Conservation (phyloP, 441 rosid species). For the Eugenia klotzschiana region DNA sequence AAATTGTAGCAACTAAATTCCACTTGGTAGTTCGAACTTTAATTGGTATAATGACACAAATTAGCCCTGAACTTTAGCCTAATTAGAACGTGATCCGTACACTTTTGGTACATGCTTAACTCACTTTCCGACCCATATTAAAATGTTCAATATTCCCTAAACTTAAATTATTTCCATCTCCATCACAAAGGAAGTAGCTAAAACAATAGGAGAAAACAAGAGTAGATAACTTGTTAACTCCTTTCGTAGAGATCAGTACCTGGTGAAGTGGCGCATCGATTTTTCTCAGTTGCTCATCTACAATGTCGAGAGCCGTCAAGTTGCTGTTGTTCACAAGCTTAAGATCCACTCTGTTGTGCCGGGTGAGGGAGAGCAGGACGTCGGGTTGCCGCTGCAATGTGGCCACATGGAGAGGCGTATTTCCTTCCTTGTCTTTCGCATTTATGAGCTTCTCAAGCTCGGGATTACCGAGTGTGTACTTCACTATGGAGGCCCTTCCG, state of each 20-base stretch:
- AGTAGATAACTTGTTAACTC: background rate
- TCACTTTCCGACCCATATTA: no score
- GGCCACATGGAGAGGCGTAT: background rate
- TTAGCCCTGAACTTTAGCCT: no score
- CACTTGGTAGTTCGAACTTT: background rate
- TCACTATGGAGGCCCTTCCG: background rate
- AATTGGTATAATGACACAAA: no score
- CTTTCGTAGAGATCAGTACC: background rate
- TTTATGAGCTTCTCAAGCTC: background rate
- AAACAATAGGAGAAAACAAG: background rate
- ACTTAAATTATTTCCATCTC: background rate
- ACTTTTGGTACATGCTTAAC: no score
- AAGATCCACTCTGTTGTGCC: background rate
- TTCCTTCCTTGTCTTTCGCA: background rate
- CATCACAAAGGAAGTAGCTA: background rate
- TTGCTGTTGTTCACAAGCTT: background rate
- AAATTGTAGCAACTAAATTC: background rate
- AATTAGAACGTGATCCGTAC: no score
- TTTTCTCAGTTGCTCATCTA: background rate
- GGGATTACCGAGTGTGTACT: background rate
- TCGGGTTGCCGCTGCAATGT: background rate
- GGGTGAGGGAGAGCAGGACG: background rate
- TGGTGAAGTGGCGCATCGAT: background rate
- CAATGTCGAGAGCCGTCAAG: background rate
- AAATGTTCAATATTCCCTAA: no score